A percentile compares a stretch with the other conserved stretches of the same genome.
phyloP scores from a whole-genome alignment of 768 basidiomycete genomes.

The Podaxis sp. region DNA sequence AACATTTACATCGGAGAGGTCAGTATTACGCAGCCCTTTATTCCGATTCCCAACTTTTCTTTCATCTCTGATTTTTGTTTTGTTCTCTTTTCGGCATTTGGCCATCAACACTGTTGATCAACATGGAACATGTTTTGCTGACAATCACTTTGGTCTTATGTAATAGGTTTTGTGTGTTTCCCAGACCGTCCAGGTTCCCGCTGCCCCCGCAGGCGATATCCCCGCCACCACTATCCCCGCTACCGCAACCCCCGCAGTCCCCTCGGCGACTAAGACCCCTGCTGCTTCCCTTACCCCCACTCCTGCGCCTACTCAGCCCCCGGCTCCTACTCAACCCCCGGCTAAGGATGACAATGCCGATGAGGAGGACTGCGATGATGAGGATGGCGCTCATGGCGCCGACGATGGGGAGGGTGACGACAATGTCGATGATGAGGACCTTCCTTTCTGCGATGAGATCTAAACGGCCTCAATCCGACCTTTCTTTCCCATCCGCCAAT shows the following conservation, averaged over 20 bases:
- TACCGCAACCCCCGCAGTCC: constrained; percentile 26
- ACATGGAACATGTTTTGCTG: constrained; percentile 3
- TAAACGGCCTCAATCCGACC: constrained; percentile 27
- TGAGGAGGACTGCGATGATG: constrained; percentile 21
- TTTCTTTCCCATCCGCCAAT: constrained; percentile 33
- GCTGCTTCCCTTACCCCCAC: neutral
- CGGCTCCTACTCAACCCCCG: constrained; percentile 16
- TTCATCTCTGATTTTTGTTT: neutral
- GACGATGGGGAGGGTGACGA: constrained; percentile 22
- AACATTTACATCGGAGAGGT: constrained; percentile 83
- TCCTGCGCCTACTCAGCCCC: neutral
- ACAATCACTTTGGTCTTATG: neutral
- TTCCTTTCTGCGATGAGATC: constrained; percentile 56
- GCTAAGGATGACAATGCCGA: constrained; percentile 17
- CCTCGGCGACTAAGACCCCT: constrained; percentile 21
- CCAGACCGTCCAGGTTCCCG: constrained; percentile 40
- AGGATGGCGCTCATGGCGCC: neutral
- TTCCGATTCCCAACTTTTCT: neutral
- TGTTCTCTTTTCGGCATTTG: neutral
- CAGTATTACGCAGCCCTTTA: constrained; percentile 19
- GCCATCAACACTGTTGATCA: neutral
- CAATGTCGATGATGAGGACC: constrained; percentile 35
- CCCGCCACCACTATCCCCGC: constrained; percentile 32
- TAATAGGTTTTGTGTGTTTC: constrained; percentile 56
- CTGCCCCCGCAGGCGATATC: constrained; percentile 28